Evolutionary conservation across 108 stramenopile genomes (phyloP).

Genomic region (Conticribra guillardii): DNA sequence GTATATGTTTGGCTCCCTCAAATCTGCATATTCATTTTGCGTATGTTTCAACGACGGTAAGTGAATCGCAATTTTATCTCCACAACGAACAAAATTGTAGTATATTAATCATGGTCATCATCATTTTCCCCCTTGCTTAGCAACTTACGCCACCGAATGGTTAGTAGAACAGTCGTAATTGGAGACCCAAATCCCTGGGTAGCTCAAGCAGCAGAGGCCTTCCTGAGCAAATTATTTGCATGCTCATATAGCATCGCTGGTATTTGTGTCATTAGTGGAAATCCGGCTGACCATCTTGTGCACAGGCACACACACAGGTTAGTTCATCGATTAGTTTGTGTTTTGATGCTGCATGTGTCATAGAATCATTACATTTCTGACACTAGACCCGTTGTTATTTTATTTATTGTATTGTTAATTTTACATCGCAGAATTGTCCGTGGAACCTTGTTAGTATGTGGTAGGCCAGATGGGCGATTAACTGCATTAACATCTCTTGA

Average conservation of each 20-base stretch:
- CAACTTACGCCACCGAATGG: conserved; percentile 71
- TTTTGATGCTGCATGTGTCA: too few species aligned
- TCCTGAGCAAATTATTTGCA: conserved; percentile 80
- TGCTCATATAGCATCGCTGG: conserved; percentile 76
- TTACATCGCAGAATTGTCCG: conserved; percentile 74
- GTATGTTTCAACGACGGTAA: conserved; percentile 57
- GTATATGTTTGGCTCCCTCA: conserved; percentile 83
- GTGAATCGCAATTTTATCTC: too few species aligned
- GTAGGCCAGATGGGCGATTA: conserved; percentile 84
- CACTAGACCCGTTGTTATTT: too few species aligned
- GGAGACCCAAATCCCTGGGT: conserved; percentile 80
- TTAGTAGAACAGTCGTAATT: conserved; percentile 80
- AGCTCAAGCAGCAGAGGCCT: conserved; percentile 78
- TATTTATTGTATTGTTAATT: too few species aligned
- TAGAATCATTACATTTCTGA: too few species aligned
- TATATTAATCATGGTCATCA: too few species aligned
- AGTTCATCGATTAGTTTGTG: too few species aligned
- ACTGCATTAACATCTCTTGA: conserved; percentile 80
- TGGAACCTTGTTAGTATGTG: conserved; percentile 75
- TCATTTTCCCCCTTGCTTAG: not conserved
- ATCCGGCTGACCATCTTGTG: conserved; percentile 82
- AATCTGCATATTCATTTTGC: conserved; percentile 63
- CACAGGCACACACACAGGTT: conserved; percentile 82
- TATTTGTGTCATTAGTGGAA: conserved; percentile 69
- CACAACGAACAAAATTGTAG: too few species aligned